Base-by-base conservation (phyloP, 2,329 filamentous ascomycete genomes). In the Pseudogymnoascus sp. region DNA sequence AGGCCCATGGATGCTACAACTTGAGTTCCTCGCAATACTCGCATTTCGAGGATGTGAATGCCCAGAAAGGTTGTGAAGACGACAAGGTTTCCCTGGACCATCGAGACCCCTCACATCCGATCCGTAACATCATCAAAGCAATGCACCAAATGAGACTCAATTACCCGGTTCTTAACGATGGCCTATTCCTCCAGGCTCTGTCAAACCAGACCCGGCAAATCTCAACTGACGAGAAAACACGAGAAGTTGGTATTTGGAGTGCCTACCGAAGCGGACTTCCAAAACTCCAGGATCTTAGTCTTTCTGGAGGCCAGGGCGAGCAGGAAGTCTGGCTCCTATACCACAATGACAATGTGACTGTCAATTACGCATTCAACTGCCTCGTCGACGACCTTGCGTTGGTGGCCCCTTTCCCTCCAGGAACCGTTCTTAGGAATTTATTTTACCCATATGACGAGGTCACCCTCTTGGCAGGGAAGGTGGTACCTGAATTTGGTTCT, bases 1-100 rank as follows among this genome's bases (percentile, higher is more conserved):
- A 85, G 66, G 76, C 79, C 37, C 85, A 87, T 66, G 85, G 85
- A 3, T 87, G 85, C 68, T 87, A 86, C 72, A 74, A 74, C 9
- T 74, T 86, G 2, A 76, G 77, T 16, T 79, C 80, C 36, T 77
- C 77, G 2, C 81, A 85, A 64, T 84, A 86, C 67, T 80, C 78
- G 65, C 68, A 83, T 6, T 83, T 83, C 75, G 84, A 83, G 0
- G 73, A 85, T 50, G 79, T 81, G 58, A 76, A 77, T 62, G 79
- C 81, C 1, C 71, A 76, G 2, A 65, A 74, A 36, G 85, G 82
- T 2, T 87, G 85, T 65, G 66, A 81, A 41, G 84, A 87, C 63
- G 78, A 83, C 38, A 70, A 72, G 4, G 80, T 83, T 59, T 79
- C 79, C 22, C 78, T 83, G 38, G 84, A 87, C 65, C 84, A 87